A percentile compares a stretch with the other conserved stretches of the same genome.
Conservation (phyloP, 192 early-diverging fungal species). For the Entomortierella beljakovae region DNA sequence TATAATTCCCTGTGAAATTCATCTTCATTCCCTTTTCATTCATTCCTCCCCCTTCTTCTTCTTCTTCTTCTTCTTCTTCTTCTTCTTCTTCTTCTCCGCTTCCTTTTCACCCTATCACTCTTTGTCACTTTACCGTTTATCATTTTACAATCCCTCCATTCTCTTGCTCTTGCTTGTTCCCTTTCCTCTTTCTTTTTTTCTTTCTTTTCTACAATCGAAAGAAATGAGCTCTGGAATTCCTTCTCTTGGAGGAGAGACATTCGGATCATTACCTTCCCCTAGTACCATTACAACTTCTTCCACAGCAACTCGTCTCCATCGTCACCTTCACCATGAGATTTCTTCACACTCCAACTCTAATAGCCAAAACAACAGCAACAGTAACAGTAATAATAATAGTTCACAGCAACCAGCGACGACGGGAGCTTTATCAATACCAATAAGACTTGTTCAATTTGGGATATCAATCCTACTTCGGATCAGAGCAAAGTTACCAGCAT, state of each 20-base stretch:
- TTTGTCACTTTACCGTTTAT: no score
- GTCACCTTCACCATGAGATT: not conserved
- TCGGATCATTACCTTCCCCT: not conserved
- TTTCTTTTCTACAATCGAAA: not conserved
- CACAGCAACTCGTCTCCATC: constrained; percentile 11
- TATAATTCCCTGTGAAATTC: not conserved
- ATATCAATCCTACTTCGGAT: constrained; percentile 26
- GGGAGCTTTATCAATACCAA: constrained; percentile 25
- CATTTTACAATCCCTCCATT: not conserved
- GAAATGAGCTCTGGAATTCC: constrained; percentile 7
- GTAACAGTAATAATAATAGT: not conserved
- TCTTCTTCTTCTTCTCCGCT: not conserved
- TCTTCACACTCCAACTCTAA: not conserved
- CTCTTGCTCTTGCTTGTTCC: not conserved
- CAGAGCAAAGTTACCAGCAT: constrained; percentile 16
- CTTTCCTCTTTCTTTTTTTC: not conserved
- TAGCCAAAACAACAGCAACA: constrained; percentile 3
- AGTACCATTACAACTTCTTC: constrained; percentile 1
- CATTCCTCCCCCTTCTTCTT: not conserved
- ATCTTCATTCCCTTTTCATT: not conserved
- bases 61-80: not conserved
- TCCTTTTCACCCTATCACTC: no score
- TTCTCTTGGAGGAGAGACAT: constrained; percentile 3
- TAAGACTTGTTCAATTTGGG: constrained; percentile 17
- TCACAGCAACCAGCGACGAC: not conserved